Evolutionary conservation across 331 rosid species (phyloP).

Genomic region (Malus hybrid): DNA sequence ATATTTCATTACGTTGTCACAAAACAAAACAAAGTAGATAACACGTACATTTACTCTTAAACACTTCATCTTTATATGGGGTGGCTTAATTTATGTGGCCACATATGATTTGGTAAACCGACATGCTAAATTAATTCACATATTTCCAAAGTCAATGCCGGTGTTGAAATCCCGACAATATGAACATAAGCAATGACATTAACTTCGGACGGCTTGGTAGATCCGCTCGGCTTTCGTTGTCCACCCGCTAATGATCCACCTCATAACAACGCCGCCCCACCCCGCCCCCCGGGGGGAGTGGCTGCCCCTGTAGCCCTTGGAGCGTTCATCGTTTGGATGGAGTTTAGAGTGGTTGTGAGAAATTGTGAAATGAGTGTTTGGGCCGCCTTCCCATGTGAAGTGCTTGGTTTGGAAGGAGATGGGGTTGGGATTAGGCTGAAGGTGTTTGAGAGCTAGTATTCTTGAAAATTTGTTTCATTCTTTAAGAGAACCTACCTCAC

Average conservation of each 20-base stretch:
- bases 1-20: not conserved
- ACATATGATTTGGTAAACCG: not conserved
- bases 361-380: not conserved
- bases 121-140: not conserved
- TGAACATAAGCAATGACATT: not conserved
- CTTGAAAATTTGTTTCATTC: not conserved
- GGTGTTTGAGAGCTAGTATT: not conserved
- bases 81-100: not conserved
- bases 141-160: not conserved
- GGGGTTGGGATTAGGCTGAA: not conserved
- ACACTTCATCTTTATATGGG: not conserved
- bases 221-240: not conserved
- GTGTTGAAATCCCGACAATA: not conserved
- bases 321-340: not conserved
- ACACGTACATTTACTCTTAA: too few species aligned
- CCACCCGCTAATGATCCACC: not conserved
- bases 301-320: not conserved
- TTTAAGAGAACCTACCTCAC: not conserved
- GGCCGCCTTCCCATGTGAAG: constrained; percentile 11
- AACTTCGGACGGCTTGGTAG: not conserved
- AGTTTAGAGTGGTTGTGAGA: not conserved
- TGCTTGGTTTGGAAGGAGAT: not conserved
- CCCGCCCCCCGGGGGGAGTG: not conserved
- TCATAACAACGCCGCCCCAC: too few species aligned
- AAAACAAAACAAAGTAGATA: too few species aligned